Conservation (phyloP, 2,329 filamentous ascomycete species). For the Amphichorda felina region DNA sequence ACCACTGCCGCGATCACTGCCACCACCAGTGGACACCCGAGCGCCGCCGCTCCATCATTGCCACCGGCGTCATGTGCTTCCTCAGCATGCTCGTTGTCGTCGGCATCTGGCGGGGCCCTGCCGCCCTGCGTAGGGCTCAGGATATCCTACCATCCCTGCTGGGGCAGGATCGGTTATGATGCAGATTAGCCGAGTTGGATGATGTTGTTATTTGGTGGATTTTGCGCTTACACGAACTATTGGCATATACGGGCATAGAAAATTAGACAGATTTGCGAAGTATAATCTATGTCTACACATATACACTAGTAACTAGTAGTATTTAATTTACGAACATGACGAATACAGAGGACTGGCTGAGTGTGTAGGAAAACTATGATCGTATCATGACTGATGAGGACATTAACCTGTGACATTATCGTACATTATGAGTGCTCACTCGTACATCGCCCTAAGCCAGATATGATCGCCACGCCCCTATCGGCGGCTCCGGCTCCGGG, state of each 20-base stretch:
- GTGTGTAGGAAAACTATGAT: no score
- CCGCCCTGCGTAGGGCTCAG: slow-evolving; percentile 3
- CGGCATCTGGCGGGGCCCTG: slow-evolving; percentile 6
- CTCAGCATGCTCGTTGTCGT: slow-evolving; percentile 13
- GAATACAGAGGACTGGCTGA: no score
- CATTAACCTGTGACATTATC: no score
- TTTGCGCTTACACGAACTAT: no score
- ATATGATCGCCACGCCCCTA: neutral
- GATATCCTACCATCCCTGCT: neutral
- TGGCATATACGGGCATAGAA: no score
- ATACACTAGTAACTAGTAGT: no score
- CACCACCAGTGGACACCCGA: slow-evolving; percentile 3
- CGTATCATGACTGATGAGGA: no score
- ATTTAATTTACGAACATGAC: no score
- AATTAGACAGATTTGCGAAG: neutral
- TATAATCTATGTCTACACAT: no score
- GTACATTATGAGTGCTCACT: neutral
- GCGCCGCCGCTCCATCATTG: slow-evolving; percentile 4
- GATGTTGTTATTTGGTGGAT: no score
- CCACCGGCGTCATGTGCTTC: slow-evolving; percentile 12
- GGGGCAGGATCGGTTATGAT: neutral
- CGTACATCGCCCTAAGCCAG: no score
- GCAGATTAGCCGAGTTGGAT: neutral
- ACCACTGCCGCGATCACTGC: slow-evolving; percentile 4
- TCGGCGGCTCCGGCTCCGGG: slow-evolving; percentile 7